Conservation (phyloP, 371 early-diverging fungal species). For the Smittium mucronatum region DNA sequence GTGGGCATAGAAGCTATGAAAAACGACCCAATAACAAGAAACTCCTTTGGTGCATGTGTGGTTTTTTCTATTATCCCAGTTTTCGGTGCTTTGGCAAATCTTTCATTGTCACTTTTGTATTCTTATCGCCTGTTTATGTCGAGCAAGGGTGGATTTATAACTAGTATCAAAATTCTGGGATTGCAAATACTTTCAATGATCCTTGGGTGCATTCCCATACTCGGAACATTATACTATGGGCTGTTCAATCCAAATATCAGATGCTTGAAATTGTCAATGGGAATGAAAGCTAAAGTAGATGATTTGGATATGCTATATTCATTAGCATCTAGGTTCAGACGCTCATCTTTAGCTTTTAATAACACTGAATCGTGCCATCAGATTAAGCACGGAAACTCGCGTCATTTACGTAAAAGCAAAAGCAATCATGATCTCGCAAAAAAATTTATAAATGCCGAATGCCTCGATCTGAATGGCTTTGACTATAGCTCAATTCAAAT, state of each 20-base stretch:
- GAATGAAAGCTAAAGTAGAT: background rate
- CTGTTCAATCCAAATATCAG: slow-evolving; percentile 7
- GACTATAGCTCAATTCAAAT: too few species aligned
- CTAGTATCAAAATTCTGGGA: background rate
- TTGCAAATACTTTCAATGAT: slow-evolving; percentile 1
- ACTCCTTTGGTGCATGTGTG: background rate
- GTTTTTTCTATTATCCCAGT: background rate
- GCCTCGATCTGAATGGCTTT: too few species aligned
- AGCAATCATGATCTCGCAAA: too few species aligned
- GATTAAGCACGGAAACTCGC: too few species aligned
- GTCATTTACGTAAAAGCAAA: too few species aligned
- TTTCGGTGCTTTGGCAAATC: background rate
- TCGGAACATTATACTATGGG: background rate
- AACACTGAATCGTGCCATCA: too few species aligned
- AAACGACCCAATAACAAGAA: too few species aligned
- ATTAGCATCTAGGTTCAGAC: too few species aligned
- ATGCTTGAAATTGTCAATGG: background rate
- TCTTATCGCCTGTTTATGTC: background rate
- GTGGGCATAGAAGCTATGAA: too few species aligned
- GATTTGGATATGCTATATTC: background rate
- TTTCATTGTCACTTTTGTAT: background rate
- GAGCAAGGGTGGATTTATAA: background rate
- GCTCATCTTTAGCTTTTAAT: too few species aligned
- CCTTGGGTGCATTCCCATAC: background rate
- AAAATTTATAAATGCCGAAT: too few species aligned